Base-by-base conservation (phyloP, 495 filamentous ascomycete genomes). In the Talaromyces adpressus region DNA sequence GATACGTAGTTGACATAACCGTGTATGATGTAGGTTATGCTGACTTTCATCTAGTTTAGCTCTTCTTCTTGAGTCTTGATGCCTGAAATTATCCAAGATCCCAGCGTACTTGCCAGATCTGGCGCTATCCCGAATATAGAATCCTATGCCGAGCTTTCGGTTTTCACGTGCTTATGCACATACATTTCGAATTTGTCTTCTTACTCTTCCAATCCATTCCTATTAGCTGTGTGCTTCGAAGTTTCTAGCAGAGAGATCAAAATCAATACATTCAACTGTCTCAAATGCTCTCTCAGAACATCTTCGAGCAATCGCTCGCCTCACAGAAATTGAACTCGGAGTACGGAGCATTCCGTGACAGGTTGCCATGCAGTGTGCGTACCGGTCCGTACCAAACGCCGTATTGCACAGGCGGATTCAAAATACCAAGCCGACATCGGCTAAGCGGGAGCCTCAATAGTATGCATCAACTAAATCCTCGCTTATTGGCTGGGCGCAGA, bases 391-490 rank as follows among this genome's bases (percentile, higher is more conserved):
- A 54, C 51, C 18, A 22, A 14, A 23, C 51, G 7, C 51, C 52
- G 52, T 56, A 56, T 56, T 56, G 27, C 7, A 53, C 49, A 56
- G 52, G 52, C 30, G 27, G 27, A 27, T 56, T 20, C 45, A 25
- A 53, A 53, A 27, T 18, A 36, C 0, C 51, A 9, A 29, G 27
- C 52, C 52, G 52, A 56, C 52, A 56, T 56, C 52, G 45, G 45
- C 45, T 49, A 49, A 22, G 45, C 45, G 52, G 52, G 52, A 56
- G 52, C 52, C 27, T 56, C 52, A 49, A 18, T 56, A 56, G 52
- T 56, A 12, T 11, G n/a, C 27, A 14, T 16, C 14, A 14, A 29
- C 52, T 56, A 6, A 7, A 20, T 16, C 52, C 56, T 58, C 27
- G 56, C 27, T 36, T 32, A 58, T 58, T 58, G 56, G 56, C 56